Evolutionary conservation across 2,329 filamentous ascomycete genomes (phyloP), one percentile per base, ranked within the genome.

Genomic region (Fusarium chuoi): DNA sequence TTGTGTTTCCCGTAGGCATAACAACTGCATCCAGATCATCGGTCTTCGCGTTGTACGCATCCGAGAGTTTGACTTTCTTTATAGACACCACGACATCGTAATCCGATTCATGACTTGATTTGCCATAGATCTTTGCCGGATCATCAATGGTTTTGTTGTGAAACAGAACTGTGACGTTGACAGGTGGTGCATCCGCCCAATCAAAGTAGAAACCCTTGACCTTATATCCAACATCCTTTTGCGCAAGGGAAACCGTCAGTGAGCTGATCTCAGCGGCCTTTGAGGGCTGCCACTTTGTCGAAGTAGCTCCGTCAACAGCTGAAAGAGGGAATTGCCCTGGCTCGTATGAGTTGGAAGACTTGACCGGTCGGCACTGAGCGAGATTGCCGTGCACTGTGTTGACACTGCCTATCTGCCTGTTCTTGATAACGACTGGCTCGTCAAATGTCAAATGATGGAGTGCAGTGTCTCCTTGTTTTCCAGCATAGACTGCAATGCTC

Each of bases 51-150:
- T 65, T 26, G 3, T 65, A 63, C 0, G 58, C 33, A 39, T 14
- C 33, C 15, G 62, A 65, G 20, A 54, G 46, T 1, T 14, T 33
- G 18, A 65, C 3, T 0, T 30, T 39, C 12, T 35, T 35, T 13
- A 54, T 30, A 0, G 39, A 46, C 14, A 33, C 7, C 7, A 65
- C 33, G 2, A 65, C 35, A 6, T 45, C 45, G 15, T 35, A 46
- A 3, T 20, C 26, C 0, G 46, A 24, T 5, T 15, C 5, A 1
- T 22, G 12, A 3, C 4, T 22, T 0, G 18, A 26, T 5, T 4
- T 13, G 3, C 1, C 24, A 22, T 30, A n/a, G 5, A 4, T 4
- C 3, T 7, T 54, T 1, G n/a, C 8, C 6, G 46, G 38, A 9
- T 63, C 14, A 3, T 35, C 10, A 6, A 65, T 35, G 0, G 46